These are phyloP conservation scores for Aspergillus homomorphus DNA, from an alignment of 495 filamentous ascomycete genomes.

Conservation along the genomic window DNA sequence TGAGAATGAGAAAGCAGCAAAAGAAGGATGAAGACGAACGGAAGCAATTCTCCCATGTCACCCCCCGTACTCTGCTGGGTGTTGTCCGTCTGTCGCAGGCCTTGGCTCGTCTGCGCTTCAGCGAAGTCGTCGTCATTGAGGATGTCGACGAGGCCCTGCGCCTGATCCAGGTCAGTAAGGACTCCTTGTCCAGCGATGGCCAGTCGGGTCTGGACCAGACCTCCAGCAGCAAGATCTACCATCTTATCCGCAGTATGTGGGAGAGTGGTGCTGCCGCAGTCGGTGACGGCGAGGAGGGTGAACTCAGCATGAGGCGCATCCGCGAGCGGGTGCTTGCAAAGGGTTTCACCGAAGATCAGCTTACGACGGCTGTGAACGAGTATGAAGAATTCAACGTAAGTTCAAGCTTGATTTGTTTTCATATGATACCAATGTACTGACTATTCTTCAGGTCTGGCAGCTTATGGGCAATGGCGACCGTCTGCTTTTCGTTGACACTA, in stretches of 20 bases:
- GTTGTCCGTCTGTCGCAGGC: constrained; percentile 92
- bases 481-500: constrained; percentile 74
- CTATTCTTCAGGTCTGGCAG: constrained; percentile 78
- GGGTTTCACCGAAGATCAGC: constrained; percentile 94
- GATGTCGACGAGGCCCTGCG: constrained; percentile 95
- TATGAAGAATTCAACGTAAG: constrained; percentile 86
- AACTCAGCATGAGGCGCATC: constrained; percentile 81
- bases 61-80: constrained; percentile 87
- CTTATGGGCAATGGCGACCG: constrained; percentile 80
- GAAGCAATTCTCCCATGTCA: constrained; percentile 88
- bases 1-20: constrained; percentile 82
- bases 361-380: constrained; percentile 80
- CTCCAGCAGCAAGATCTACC: constrained; percentile 86
- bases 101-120: constrained; percentile 89
- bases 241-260: constrained; percentile 78
- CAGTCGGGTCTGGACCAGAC: constrained; percentile 64
- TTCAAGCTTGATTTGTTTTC: constrained; percentile 23
- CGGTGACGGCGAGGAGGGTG: constrained; percentile 66
- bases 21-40: constrained; percentile 84
- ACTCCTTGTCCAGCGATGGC: constrained; percentile 70
- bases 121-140: constrained; percentile 75
- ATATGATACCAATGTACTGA: constrained; percentile 17
- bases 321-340: constrained; percentile 88
- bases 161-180: constrained; percentile 87
- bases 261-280: constrained; percentile 77